A percentile compares a stretch with the other conserved stretches of the same genome.
phyloP scores from a whole-genome alignment of 192 early-diverging fungal genomes.

The Podila epicladia region DNA sequence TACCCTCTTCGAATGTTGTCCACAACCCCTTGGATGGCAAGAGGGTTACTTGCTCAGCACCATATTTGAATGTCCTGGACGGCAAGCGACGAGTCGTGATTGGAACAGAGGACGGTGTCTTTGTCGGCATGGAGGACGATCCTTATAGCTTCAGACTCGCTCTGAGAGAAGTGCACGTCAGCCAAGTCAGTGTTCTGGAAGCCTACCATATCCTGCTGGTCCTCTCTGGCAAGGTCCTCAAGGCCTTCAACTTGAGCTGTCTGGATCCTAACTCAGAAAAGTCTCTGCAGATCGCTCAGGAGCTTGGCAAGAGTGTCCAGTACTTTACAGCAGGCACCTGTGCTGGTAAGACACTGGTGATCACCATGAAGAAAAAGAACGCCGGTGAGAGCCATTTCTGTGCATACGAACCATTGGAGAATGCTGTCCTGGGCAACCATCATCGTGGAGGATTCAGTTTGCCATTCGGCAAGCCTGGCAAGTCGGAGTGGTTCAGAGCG shows the following conservation, averaged over 20 bases:
- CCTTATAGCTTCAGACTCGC: constrained; percentile 41
- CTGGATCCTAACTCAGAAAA: constrained; percentile 46
- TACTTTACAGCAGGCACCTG: constrained; percentile 58
- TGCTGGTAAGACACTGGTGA: constrained; percentile 50
- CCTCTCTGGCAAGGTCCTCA: constrained; percentile 62
- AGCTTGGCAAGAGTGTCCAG: constrained; percentile 48
- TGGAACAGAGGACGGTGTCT: constrained; percentile 90
- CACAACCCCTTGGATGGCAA: constrained; percentile 45
- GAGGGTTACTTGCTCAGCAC: constrained; percentile 34
- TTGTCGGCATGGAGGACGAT: constrained; percentile 69
- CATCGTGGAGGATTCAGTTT: constrained; percentile 44
- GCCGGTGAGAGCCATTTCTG: constrained; percentile 48
- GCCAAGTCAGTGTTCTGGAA: constrained; percentile 88
- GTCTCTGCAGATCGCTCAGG: constrained; percentile 40
- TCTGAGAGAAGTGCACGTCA: constrained; percentile 67
- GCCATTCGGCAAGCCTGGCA: constrained; percentile 37
- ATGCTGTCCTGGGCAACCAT: constrained; percentile 38
- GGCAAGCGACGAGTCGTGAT: constrained; percentile 74
- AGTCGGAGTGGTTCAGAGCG: constrained; percentile 43
- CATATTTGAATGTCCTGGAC: constrained; percentile 58
- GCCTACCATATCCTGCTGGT: constrained; percentile 82
- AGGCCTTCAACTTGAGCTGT: constrained; percentile 48
- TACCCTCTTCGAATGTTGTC: constrained; percentile 29
- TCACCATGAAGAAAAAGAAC: constrained; percentile 49
- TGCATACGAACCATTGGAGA: constrained; percentile 41